Base-by-base conservation (phyloP, 257 asterid species). In the Solanum tacnaense region DNA sequence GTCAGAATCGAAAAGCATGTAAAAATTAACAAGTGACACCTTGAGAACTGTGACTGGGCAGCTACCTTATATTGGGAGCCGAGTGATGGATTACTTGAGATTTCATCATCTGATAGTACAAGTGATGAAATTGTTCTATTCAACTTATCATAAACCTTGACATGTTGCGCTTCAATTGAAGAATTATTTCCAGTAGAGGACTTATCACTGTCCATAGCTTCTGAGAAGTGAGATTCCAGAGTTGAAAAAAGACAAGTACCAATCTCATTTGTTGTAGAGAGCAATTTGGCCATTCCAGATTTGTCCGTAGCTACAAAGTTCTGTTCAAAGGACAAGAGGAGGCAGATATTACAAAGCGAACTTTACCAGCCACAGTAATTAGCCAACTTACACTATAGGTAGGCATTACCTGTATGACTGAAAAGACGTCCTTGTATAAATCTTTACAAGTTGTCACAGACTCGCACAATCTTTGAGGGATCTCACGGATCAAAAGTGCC, bases 1-100 rank as follows among this genome's bases (percentile, higher is more conserved):
- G 89, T 88, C 89, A 95, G 84, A 90, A 94, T 70, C 89, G 91
- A 89, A 89, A 94, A 90, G 86, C 94, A 72, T 90, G 93, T 89
- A 84, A 96, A 88, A 90, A 91, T 87, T 89, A 93, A 89, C 92
- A 91, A 86, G 91, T 86, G 90, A 90, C 90, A 90, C 88, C 92
- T 92, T 89, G 97, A 87, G 83, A 89, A 89, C 89, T 88, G 92
- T 90, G 95, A 90, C 94, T 92, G 91, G 90, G 94, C 95, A 93
- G 96, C 98, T 95, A 97, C 99, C 98, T 96, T 95, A 91, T 88
- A 36, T 87, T 93, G 91, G 94, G 91, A 86, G 92, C 90, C 49
- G 91, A 29, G 13, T 75, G 39, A 79, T 65, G 88, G 87, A 88
- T 89, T 91, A 71, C 87, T 86, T 71, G 84, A 75, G 29, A 81